Base-by-base conservation (phyloP, 2,329 filamentous ascomycete genomes). In the Onygena corvina region DNA sequence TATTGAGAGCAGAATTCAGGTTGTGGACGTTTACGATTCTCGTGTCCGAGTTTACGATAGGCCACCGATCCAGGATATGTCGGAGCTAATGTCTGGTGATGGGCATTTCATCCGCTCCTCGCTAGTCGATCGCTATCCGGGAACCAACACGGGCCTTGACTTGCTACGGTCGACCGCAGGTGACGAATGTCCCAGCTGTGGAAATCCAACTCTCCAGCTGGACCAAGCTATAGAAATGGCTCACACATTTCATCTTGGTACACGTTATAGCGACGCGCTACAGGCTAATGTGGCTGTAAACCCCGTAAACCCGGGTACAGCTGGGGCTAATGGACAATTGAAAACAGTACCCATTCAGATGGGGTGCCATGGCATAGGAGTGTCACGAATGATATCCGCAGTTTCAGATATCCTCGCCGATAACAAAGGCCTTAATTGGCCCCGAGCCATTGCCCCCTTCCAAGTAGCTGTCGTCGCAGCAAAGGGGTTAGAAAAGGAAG, bases 331-430 rank as follows among this genome's bases (percentile, higher is more conserved):
- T 12, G 42, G 30, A 20, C 12, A 27, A 6, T 21, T 12, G 14
- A 16, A 31, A 21, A 23, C 44, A 16, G 72, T 79, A 0, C 73
- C 80, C 0, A 75, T 94, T 60, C 80, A 94, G 56, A 98, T 98
- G 92, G 92, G 92, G 49, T 98, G 92, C 63, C 87, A 95, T 61
- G 92, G 92, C 0, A 93, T 98, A 53, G 92, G 92, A 1, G 80
- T 98, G 14, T 94, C 88, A 3, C 83, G 92, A 38, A 81, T 98
- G 58, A 82, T 98, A 53, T 88, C 83, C 6, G 87, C 92, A 1
- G 79, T 92, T 0, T 89, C 89, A 1, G 83, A 90, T 54, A 76
- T 83, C 33, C 71, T 87, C 7, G 75, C 80, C 0, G 86, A 94
- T 56, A 61, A 74, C 2, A 76, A 71, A 60, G 92, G 88, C 0